These are phyloP conservation scores for Cercospora berteroae DNA, from an alignment of 2,329 filamentous ascomycete genomes.

Conservation along the genomic window DNA sequence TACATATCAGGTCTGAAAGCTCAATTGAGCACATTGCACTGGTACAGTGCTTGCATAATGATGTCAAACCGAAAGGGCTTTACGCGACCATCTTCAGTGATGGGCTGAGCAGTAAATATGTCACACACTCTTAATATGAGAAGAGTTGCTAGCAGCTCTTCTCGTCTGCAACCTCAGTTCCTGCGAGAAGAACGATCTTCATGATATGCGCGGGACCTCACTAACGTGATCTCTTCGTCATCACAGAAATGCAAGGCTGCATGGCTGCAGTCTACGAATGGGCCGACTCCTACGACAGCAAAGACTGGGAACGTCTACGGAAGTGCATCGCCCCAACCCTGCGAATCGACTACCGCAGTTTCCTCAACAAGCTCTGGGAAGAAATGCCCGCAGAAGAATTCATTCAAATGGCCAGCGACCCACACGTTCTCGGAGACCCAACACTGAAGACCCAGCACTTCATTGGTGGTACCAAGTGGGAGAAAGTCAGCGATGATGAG, in stretches of 20 bases:
- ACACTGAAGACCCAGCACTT: conserved; percentile 58
- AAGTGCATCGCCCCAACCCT: conserved; percentile 62
- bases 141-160: conserved; percentile 1
- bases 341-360: conserved; percentile 67
- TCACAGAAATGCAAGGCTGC: conserved; percentile 40
- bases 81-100: conserved; percentile 6
- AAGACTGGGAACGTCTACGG: conserved; percentile 61
- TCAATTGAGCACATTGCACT: not conserved
- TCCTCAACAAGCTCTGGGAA: conserved; percentile 57
- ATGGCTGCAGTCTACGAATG: conserved; percentile 56
- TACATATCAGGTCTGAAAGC: not conserved
- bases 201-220: not conserved
- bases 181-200: not conserved
- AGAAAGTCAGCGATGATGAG: conserved; percentile 49
- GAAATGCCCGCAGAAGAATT: conserved; percentile 56
- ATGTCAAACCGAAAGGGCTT: conserved; percentile 10
- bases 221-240: not conserved
- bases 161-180: not conserved
- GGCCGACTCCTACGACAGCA: conserved; percentile 65
- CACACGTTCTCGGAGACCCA: conserved; percentile 54
- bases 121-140: not conserved
- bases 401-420: conserved; percentile 53
- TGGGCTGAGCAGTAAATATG: conserved; percentile 3
- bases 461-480: conserved; percentile 54
- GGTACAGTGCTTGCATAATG: not conserved